A percentile compares a stretch with the other conserved stretches of the same genome.
phyloP scores from a whole-genome alignment of 2,329 filamentous ascomycete species.

The Fusarium drepaniforme region DNA sequence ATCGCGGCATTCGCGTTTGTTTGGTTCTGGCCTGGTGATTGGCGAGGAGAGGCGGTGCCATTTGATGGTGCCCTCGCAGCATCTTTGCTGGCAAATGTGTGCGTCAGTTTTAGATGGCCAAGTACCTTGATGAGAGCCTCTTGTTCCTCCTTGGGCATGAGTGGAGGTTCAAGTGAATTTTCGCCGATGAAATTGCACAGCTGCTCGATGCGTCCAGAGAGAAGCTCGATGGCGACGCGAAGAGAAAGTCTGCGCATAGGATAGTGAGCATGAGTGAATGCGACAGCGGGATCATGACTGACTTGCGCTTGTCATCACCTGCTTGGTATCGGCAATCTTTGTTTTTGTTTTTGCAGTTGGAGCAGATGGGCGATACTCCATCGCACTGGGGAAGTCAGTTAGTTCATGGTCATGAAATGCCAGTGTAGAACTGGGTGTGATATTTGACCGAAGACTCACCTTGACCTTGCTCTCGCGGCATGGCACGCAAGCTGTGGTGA shows the following conservation, averaged over 20 bases:
- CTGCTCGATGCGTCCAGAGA: constrained; percentile 29
- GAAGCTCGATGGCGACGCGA: constrained; percentile 30
- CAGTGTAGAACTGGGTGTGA: neutral
- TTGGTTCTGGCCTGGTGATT: constrained; percentile 1
- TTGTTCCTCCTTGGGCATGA: constrained; percentile 46
- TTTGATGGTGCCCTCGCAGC: constrained; percentile 11
- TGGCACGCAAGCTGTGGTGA: constrained; percentile 58
- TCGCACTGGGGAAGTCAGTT: constrained; percentile 24
- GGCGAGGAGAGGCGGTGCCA: neutral
- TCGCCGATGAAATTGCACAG: constrained; percentile 53
- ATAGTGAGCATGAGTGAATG: neutral
- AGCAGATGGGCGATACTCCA: constrained; percentile 28
- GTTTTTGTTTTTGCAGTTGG: constrained; percentile 34
- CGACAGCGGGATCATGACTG: neutral
- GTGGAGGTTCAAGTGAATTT: constrained; percentile 52
- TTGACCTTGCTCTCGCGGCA: constrained; percentile 59
- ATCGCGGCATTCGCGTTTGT: neutral
- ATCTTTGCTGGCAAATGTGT: constrained; percentile 27
- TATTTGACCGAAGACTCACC: constrained; percentile 39
- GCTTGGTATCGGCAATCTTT: constrained; percentile 35
- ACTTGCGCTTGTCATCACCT: constrained; percentile 37
- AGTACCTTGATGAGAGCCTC: constrained; percentile 27
- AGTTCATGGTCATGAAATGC: neutral
- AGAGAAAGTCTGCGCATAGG: constrained; percentile 19
- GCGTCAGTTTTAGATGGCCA: constrained; percentile 24